Conservation (phyloP, 1,284 basidiomycete species). For the Malassezia brasiliensis region DNA sequence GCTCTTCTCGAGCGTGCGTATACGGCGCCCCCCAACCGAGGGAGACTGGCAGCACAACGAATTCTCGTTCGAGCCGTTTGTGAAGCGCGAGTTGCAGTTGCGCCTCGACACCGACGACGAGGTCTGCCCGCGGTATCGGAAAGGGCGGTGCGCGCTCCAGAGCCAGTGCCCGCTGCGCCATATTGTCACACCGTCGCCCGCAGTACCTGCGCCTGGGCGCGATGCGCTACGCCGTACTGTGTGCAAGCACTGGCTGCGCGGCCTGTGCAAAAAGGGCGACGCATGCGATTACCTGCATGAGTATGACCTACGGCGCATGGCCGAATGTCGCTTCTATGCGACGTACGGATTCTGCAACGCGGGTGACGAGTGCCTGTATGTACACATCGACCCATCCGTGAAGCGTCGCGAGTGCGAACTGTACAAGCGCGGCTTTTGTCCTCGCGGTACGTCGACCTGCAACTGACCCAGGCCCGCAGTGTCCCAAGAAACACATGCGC, state of each 20-base stretch:
- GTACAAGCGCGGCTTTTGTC: slow-evolving; percentile 88
- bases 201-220: slow-evolving; percentile 18
- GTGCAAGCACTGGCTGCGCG: slow-evolving; percentile 99
- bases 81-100: slow-evolving; percentile 72
- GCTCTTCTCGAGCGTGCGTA: slow-evolving; percentile 16
- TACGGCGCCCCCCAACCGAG: slow-evolving; percentile 11
- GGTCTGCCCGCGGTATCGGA: slow-evolving; percentile 28
- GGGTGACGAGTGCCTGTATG: slow-evolving; percentile 95
- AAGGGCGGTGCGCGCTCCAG: slow-evolving; percentile 24
- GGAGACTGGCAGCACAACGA: slow-evolving; percentile 59
- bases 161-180: slow-evolving; percentile 28
- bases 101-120: slow-evolving; percentile 75
- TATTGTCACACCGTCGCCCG: slow-evolving; percentile 24
- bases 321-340: slow-evolving; percentile 98
- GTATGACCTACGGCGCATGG: slow-evolving; percentile 95
- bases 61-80: slow-evolving; percentile 68
- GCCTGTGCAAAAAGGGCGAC: slow-evolving; percentile 95
- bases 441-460: slow-evolving; percentile 22
- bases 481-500: slow-evolving; percentile 84
- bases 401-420: slow-evolving; percentile 75
- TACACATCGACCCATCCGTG: slow-evolving; percentile 85
- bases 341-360: slow-evolving; percentile 97
- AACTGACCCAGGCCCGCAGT: slow-evolving; percentile 59
- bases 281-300: slow-evolving; percentile 98
- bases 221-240: slow-evolving; percentile 57